Conservation (phyloP, 1,139 yeast genomes). For the Yamadazyma buinensis region DNA sequence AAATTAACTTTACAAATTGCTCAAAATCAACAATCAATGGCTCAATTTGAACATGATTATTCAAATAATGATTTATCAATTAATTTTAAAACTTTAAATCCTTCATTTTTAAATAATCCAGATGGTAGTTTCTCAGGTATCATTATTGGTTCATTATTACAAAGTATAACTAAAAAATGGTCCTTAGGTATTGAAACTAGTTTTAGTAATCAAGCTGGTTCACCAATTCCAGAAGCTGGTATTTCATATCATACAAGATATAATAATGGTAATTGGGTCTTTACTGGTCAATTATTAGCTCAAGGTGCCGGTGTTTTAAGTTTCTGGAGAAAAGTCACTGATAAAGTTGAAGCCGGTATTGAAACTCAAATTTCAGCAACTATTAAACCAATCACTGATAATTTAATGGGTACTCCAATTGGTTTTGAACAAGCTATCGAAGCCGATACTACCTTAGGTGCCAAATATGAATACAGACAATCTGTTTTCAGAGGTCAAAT, state of each 20-base stretch:
- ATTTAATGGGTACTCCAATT: slow-evolving; percentile 77
- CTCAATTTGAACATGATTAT: slow-evolving; percentile 94
- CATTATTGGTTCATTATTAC: slow-evolving; percentile 86
- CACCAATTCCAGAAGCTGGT: slow-evolving; percentile 88
- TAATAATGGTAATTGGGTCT: slow-evolving; percentile 85
- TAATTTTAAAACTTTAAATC: slow-evolving; percentile 89
- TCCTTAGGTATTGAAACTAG: slow-evolving; percentile 92
- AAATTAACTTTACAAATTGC: slow-evolving; percentile 89
- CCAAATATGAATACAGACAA: slow-evolving; percentile 97
- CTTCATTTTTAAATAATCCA: slow-evolving; percentile 68
- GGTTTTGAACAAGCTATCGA: slow-evolving; percentile 80
- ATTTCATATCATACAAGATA: slow-evolving; percentile 90
- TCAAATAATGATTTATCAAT: slow-evolving; percentile 85
- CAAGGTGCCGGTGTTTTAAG: slow-evolving; percentile 88
- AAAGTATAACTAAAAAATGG: slow-evolving; percentile 77
- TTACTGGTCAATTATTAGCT: slow-evolving; percentile 90
- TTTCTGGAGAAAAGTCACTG: slow-evolving; percentile 90
- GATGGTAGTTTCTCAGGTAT: slow-evolving; percentile 78
- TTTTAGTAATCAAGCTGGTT: slow-evolving; percentile 74
- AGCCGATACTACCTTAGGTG: slow-evolving; percentile 92
- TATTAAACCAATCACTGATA: slow-evolving; percentile 75
- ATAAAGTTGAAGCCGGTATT: slow-evolving; percentile 93
- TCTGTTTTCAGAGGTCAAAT: slow-evolving; percentile 93
- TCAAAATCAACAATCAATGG: slow-evolving; percentile 87
- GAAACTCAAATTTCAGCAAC: slow-evolving; percentile 85